Base-by-base conservation (phyloP, 2,329 filamentous ascomycete genomes). In the Fusarium veterinarium region DNA sequence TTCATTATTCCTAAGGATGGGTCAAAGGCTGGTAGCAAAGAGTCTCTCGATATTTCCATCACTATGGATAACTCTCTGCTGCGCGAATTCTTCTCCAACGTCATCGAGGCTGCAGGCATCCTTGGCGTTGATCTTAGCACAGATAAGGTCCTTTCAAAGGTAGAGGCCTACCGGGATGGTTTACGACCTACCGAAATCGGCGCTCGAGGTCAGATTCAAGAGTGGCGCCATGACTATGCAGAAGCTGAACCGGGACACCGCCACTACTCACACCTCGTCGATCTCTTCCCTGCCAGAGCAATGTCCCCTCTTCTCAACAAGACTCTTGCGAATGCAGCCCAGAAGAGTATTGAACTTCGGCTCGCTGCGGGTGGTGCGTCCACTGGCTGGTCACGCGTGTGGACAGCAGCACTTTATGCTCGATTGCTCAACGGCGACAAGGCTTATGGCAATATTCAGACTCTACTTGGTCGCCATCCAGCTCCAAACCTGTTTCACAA, bases 141-240 rank as follows among this genome's bases (percentile, higher is more conserved):
- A 2, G 19, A 48, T 4, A 48, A 16, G 20, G 45, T 48, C 13
- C 45, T 31, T 16, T 48, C 28, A 12, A 48, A 48, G 45, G 28
- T 4, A 0, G 2, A 30, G 20, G 2, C 0, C 7, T 48, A 48
- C 19, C 9, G 45, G n/a, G 14, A 48, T 31, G 45, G 28, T n/a
- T 12, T 48, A 17, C 19, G 45, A 30, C 45, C 28, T 0, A 48
- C 45, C 0, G 9, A 48, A 17, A 31, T 48, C 9, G 45, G 45
- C 2, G 19, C 13, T 2, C 45, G 10, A 17, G 45, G 19, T 12
- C 45, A 48, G 19, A 48, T 48, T 10, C 45, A 30, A 17, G 45
- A 48, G 7, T 48, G 45, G 45, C 45, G 45, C 1, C 14, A 48
- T n/a, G 28, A 48, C 14, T 48, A 48, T 0, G 13, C 9, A 8